Evolutionary conservation across 164 flowering plant species (phyloP), one percentile per base, ranked within the genome.

Genomic region (Liriodendron chinense): DNA sequence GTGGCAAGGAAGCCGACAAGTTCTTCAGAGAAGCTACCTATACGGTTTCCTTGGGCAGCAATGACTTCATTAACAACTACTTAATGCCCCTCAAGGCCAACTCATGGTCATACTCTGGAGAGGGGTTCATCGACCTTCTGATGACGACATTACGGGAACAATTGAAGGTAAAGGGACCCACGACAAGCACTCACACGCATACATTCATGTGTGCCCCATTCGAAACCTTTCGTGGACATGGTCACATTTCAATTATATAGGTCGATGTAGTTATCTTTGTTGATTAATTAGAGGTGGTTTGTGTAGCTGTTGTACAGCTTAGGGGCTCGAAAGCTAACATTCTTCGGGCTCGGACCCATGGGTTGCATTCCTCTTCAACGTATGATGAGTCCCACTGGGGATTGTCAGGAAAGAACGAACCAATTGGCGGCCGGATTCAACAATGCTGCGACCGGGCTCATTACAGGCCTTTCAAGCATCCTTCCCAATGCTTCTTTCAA

Each of bases 321-420:
- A 16, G 99, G 99, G 1, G 99, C 90, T 61, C 78, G 98, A 73
- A 65, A 90, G 68, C 68, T 96, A 78, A 87, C 90, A 76, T 88
- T 89, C 28, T 96, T 96, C 70, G 99, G 99, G 76, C 80, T 96
- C 50, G 99, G 98, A 8, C 99, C 99, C 13, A 87, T 96, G 94
- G 99, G 99, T 10, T 96, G 99, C 79, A 96, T 96, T 59, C 99
- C 99, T 7, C 91, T 96, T 12, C 98, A 92, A 72, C 86, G 99
- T 65, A 87, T 92, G 59, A 74, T 94, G 24, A 88, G 89, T 63
- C 16, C 85, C 9, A 73, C 88, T 0, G 96, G 97, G 10, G 84
- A 24, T 0, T 96, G 99, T 74, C 96, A 89, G 62, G 87, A 85
- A 0, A 86, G 75, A 76, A 80, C 94, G 2, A 96, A 92, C 83